Percentiles rank a stretch among this genome's conserved stretches.
phyloP scores from a whole-genome alignment of 768 basidiomycete species.

The Arthromyces matolae region DNA sequence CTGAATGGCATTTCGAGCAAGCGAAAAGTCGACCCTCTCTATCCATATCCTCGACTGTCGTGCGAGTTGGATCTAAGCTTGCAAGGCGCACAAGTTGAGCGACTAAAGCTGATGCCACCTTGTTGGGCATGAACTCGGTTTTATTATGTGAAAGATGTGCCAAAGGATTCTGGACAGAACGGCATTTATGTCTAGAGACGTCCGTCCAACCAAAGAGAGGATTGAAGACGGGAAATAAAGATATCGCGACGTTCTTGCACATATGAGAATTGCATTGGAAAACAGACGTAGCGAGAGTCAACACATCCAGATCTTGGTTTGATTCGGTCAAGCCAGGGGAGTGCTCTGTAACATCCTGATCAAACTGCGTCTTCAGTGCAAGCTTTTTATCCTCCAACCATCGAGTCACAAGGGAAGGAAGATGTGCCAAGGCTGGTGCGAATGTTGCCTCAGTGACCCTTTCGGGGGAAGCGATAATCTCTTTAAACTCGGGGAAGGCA shows the following conservation, averaged over 20 bases:
- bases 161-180: too few species aligned
- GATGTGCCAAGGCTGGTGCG: neutral
- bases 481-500: neutral
- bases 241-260: constrained; percentile 1
- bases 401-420: constrained; percentile 3
- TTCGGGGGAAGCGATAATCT: neutral
- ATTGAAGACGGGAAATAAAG: neutral
- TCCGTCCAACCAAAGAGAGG: constrained; percentile 13
- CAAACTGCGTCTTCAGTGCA: neutral
- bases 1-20: constrained; percentile 3
- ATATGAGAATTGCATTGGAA: constrained; percentile 6
- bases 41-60: constrained; percentile 12
- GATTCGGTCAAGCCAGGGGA: neutral
- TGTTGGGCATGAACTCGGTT: neutral
- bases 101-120: neutral
- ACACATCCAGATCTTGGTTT: neutral
- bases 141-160: neutral
- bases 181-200: constrained; percentile 1
- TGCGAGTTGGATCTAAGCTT: constrained; percentile 1
- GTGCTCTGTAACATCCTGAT: neutral
- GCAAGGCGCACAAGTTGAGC: constrained; percentile 3
- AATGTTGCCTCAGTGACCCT: constrained; percentile 2
- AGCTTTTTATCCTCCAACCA: constrained; percentile 2
- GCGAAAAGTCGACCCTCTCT: neutral
- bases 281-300: constrained; percentile 10